Conservation (phyloP, 495 filamentous ascomycete genomes). For the Neurospora africana region DNA sequence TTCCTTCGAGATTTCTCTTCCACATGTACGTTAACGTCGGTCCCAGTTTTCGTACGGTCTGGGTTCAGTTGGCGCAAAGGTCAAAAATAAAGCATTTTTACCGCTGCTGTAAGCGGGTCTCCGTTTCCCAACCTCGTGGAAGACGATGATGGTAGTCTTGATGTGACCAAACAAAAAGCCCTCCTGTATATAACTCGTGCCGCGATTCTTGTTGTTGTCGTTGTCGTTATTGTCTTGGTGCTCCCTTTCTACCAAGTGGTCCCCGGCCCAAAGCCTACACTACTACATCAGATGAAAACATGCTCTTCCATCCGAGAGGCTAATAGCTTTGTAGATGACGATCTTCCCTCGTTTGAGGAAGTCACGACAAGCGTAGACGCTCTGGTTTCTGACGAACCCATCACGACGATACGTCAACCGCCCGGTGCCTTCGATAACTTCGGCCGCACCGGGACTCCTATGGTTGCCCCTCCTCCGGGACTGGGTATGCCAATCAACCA, state of each 20-base stretch:
- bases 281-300: slow-evolving; percentile 15
- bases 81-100: slow-evolving; percentile 43
- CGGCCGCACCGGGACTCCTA: slow-evolving; percentile 45
- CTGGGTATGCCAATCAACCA: slow-evolving; percentile 49
- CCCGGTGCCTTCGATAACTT: slow-evolving; percentile 33
- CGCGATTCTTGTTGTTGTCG: slow-evolving; percentile 2
- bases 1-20: slow-evolving; percentile 44
- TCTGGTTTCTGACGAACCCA: slow-evolving; percentile 42
- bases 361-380: slow-evolving; percentile 45
- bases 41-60: slow-evolving; percentile 33
- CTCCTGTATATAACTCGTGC: slow-evolving; percentile 25
- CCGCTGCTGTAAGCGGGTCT: slow-evolving; percentile 29
- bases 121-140: slow-evolving; percentile 31
- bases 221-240: slow-evolving; percentile 8
- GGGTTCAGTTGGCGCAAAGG: slow-evolving; percentile 29
- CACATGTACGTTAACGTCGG: slow-evolving; percentile 68
- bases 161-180: slow-evolving; percentile 30
- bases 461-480: slow-evolving; percentile 48
- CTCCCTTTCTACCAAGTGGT: slow-evolving; percentile 14
- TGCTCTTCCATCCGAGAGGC: slow-evolving; percentile 20
- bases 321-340: slow-evolving; percentile 38
- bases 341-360: slow-evolving; percentile 40
- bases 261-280: slow-evolving; percentile 1
- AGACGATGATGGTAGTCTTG: slow-evolving; percentile 45
- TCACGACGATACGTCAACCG: slow-evolving; percentile 14